phyloP scores from a whole-genome alignment of 768 basidiomycete species.

The Tricholoma hemisulphureum region DNA sequence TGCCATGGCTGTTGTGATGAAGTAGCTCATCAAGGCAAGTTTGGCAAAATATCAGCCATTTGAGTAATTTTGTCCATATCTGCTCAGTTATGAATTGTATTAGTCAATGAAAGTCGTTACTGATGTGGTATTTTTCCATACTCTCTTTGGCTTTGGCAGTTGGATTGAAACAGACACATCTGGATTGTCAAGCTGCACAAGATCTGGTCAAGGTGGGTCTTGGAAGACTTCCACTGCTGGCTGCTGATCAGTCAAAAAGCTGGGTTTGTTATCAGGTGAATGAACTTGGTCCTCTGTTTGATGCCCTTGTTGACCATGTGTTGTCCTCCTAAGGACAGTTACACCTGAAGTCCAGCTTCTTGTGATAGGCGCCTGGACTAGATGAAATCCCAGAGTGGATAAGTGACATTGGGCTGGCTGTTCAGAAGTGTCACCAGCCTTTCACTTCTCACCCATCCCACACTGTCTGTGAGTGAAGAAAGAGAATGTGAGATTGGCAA shows the following conservation, averaged over 20 bases:
- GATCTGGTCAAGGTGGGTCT: background rate
- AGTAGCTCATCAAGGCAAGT: conserved; percentile 6
- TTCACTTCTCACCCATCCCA: too few species aligned
- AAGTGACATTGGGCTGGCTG: too few species aligned
- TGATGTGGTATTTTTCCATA: background rate
- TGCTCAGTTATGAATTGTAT: background rate
- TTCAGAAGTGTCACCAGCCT: too few species aligned
- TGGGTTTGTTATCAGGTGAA: background rate
- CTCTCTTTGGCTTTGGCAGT: background rate
- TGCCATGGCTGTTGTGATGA: background rate
- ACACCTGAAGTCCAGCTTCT: background rate
- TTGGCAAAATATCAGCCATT: conserved; percentile 6
- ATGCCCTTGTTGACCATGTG: background rate
- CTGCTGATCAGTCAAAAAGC: background rate
- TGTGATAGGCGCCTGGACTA: too few species aligned
- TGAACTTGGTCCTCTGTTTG: background rate
- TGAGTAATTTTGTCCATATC: background rate
- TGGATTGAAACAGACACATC: background rate
- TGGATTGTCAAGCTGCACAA: background rate
- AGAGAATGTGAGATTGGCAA: too few species aligned
- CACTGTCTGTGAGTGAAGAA: too few species aligned
- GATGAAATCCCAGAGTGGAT: too few species aligned
- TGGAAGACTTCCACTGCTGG: background rate
- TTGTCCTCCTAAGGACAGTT: background rate
- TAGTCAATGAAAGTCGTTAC: background rate